Base-by-base conservation (phyloP, 495 filamentous ascomycete genomes). In the Hypoxylon lienhwacheense region DNA sequence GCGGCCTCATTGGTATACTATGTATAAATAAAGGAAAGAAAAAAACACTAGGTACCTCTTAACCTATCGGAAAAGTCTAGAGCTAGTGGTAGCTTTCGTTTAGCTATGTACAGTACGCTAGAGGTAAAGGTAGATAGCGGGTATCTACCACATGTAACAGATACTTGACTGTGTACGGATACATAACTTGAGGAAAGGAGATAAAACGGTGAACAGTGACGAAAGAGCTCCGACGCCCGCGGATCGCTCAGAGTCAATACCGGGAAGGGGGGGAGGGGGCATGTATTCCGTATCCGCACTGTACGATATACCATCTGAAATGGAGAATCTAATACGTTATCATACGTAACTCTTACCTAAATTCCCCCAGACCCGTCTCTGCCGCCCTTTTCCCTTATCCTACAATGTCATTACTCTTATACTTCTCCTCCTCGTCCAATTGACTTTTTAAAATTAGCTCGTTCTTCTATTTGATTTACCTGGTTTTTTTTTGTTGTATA, bases 1-100 rank as follows among this genome's bases (percentile, higher is more conserved):
- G 32, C 40, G 28, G 25, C 26, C 46, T 50, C 28, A 55, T 60
- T 60, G 57, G 57, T n/a, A 46, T n/a, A n/a, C n/a, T n/a, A n/a
- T n/a, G n/a, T n/a, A n/a, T n/a, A n/a, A n/a, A n/a, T n/a, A n/a
- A n/a, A n/a, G n/a, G n/a, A n/a, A n/a, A n/a, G n/a, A n/a, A n/a
- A n/a, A n/a, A n/a, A n/a, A n/a, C n/a, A n/a, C n/a, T 26, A 26
- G 24, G 24, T 26, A 5, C 24, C 24, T n/a, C n/a, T n/a, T n/a
- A n/a, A n/a, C n/a, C n/a, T n/a, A n/a, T n/a, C n/a, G n/a, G n/a
- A n/a, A n/a, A n/a, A n/a, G n/a, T n/a, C n/a, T n/a, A n/a, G n/a
- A n/a, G n/a, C n/a, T n/a, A n/a, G n/a, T n/a, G n/a, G n/a, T n/a
- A n/a, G n/a, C n/a, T n/a, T n/a, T n/a, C n/a, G n/a, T n/a, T n/a